Base-by-base conservation (phyloP, 1,284 basidiomycete genomes). In the Neolentinus lepideus region DNA sequence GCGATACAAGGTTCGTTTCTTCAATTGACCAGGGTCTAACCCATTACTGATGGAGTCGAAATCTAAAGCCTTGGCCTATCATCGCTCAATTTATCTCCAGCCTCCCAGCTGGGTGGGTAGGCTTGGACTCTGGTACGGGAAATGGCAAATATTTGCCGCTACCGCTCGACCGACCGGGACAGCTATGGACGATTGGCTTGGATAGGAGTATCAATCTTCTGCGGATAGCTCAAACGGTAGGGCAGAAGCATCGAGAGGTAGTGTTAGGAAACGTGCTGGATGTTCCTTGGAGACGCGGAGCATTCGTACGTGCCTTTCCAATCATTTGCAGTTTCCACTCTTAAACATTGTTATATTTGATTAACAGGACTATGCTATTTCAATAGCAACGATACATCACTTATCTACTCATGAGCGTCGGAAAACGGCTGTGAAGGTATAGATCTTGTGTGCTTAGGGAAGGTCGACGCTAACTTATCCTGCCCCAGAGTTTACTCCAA, bases 121-220 rank as follows among this genome's bases (percentile, higher is more conserved):
- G 97, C 3, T 80, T 98, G 14, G 97, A 99, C 69, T 87, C 93
- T 11, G 97, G 97, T 8, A 95, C 94, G 19, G 97, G 97, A 0
- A 99, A 99, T 62, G 97, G 97, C 48, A 98, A 98, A 78, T 98
- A 98, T 69, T 80, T 99, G 1, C 84, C 87, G 2, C 72, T 90
- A 21, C 84, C 80, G 8, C 61, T 64, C 3, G 80, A 87, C 54
- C 76, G 80, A 21, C 80, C 71, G 11, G 79, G 80, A 8, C 74
- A 73, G 47, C 67, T 88, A 47, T 79, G 86, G 73, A 91, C 88
- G 8, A 76, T 97, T 38, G 94, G 92, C 1, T 73, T 96, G 26
- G 94, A 98, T 69, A 79, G 88, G 62, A 92, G 88, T 63, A 70
- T 71, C 25, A 92, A 88, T 55, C 71, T 98, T 53, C 74, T 97